Evolutionary conservation across 306 rosid species (phyloP), one percentile per base, ranked within the genome.

Genomic region (barrel medic (Medicago truncatula)): DNA sequence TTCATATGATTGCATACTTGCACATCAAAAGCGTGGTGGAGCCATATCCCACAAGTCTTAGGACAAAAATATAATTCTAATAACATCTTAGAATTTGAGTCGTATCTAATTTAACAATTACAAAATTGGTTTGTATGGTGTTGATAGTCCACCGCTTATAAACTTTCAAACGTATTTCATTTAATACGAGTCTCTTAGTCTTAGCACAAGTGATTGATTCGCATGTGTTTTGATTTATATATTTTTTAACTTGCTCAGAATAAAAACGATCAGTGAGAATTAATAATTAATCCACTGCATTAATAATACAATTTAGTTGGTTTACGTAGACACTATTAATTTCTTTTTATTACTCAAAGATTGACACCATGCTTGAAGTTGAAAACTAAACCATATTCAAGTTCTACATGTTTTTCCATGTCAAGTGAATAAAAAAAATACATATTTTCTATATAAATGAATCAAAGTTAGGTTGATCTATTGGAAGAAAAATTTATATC

Each of bases 351-450:
- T 71, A 83, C 88, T 70, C 87, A 83, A 61, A 92, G 96, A 88
- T 90, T 90, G 71, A 91, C 86, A 52, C 95, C 96, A 77, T 88
- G 80, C 88, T 87, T 94, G 87, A 91, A 94, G 86, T 89, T 94
- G 75, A 92, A 92, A 81, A 94, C 86, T n/a, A 94, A 79, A 74
- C 96, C 98, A 72, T 82, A 94, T 71, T 94, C 98, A 39, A 94
- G 83, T 78, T 88, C 87, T 68, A 87, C 56, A 70, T 97, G 98
- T 0, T 75, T 82, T 75, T 92, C 97, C 98, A 92, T 92, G 68
- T 70, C 40, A 7, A 86, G 89, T 23, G 96, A 86, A 77, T 88
- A 92, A 25, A 67, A 94, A 94, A 28, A 28, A 28, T 16, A 89
- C 81, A 59, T 83, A 94, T 49, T 85, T 90, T 57, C 88, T 67